Evolutionary conservation across 768 basidiomycete species (phyloP).

Genomic region (Agrocybe chaxingu): DNA sequence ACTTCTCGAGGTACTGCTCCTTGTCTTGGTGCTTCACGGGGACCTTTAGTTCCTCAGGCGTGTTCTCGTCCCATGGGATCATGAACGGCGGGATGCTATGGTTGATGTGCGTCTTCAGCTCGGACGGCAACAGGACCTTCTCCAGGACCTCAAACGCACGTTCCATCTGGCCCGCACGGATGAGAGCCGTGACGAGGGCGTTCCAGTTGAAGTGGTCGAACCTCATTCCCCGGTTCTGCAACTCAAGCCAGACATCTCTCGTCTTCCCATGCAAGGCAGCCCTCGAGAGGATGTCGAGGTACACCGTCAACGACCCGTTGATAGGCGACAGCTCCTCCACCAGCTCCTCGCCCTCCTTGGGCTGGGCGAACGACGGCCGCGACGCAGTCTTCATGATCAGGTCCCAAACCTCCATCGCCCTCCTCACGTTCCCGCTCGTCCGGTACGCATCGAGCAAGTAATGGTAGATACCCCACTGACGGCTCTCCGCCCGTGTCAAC

Average conservation of each 20-base stretch:
- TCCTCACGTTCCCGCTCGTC: slow-evolving; percentile 48
- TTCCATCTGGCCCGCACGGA: slow-evolving; percentile 78
- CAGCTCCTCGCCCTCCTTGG: not conserved
- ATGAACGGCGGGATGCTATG: not conserved
- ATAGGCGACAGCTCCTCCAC: not conserved
- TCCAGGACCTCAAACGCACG: slow-evolving; percentile 84
- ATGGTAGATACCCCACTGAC: slow-evolving; percentile 56
- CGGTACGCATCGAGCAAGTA: slow-evolving; percentile 74
- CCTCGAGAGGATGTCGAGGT: slow-evolving; percentile 70
- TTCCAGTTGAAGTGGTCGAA: slow-evolving; percentile 95
- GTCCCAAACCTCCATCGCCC: slow-evolving; percentile 64
- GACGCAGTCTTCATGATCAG: slow-evolving; percentile 54
- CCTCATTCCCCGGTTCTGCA: slow-evolving; percentile 60
- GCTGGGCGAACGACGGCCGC: not conserved
- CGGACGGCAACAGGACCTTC: slow-evolving; percentile 63
- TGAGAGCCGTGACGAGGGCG: slow-evolving; percentile 68
- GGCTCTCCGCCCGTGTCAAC: slow-evolving; percentile 53
- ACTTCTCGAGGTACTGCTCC: too few species aligned
- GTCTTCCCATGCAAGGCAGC: slow-evolving; percentile 62
- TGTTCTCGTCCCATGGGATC: slow-evolving; percentile 1
- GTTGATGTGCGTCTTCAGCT: slow-evolving; percentile 8
- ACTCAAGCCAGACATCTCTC: slow-evolving; percentile 61
- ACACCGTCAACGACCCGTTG: slow-evolving; percentile 42
- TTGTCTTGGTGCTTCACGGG: too few species aligned
- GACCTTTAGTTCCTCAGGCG: not conserved